Evolutionary conservation across 306 rosid genomes (phyloP), one percentile per base, ranked within the genome.

Genomic region (Prunus davidiana): DNA sequence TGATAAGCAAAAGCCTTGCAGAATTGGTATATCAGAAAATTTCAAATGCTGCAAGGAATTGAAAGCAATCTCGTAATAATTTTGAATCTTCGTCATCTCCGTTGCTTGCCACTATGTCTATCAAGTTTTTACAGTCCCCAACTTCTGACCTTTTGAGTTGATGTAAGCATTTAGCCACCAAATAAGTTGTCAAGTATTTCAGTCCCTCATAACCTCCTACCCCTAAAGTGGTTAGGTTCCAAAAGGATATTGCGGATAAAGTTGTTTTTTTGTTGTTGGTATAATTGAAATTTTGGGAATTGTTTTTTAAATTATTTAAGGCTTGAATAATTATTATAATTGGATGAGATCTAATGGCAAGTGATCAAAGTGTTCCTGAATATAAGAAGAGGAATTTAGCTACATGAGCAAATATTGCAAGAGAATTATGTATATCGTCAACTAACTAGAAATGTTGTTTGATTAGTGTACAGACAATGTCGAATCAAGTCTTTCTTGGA

Each of bases 191-290:
- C 15, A 58, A 41, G 46, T 73, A 50, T 18, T 69, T 2, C 18
- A 69, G 1, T 50, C 4, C 73, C 0, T 4, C 9, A 49, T 41
- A 52, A 16, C 0, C 0, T 1, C 1, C 0, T 25, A 27, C 16
- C 0, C 0, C 1, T 25, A 47, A 25, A 46, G 22, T 45, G 32
- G 74, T 25, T 12, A 69, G 47, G 10, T 69, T 27, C 3, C 12
- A 1, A 22, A 50, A 28, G 61, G 74, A 43, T 24, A 58, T 24
- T 32, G 14, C 28, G 0, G 61, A 2, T 27, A 27, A 50, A 1
- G 38, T 9, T 8, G 3, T 1, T 5, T 6, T 6, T 34, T 34
- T 34, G 1, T 34, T 34, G 0, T 34, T 34, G 8, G 8, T 34
- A 6, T 34, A 34, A 34, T 6, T 34, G 41, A 34, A 34, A 34